Conservation (phyloP, 2,329 filamentous ascomycete species). For the Arthrobotrys pseudoclavata region DNA sequence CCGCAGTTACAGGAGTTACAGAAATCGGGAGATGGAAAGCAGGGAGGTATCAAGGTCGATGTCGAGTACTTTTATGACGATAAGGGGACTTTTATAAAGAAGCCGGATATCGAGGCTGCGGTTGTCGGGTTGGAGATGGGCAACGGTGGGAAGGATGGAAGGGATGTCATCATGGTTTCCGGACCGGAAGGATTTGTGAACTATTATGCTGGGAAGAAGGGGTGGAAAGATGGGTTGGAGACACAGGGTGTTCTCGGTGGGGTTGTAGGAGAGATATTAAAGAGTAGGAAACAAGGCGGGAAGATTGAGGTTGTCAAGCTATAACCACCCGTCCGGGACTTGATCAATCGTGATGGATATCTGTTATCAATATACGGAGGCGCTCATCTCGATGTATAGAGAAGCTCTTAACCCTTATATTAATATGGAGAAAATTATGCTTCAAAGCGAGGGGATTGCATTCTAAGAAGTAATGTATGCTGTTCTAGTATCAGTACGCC, state of each 20-base stretch:
- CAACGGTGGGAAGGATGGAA: slow-evolving; percentile 66
- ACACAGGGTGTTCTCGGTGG: slow-evolving; percentile 81
- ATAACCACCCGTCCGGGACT: slow-evolving; percentile 64
- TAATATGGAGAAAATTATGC: not conserved
- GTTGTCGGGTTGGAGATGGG: slow-evolving; percentile 68
- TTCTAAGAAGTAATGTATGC: not conserved
- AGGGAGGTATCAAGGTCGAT: slow-evolving; percentile 73
- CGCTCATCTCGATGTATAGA: not conserved
- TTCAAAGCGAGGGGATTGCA: not conserved
- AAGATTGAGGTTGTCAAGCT: slow-evolving; percentile 61
- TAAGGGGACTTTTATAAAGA: slow-evolving; percentile 75
- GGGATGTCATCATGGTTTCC: slow-evolving; percentile 83
- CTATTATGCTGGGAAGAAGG: slow-evolving; percentile 83
- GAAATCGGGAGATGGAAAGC: slow-evolving; percentile 71
- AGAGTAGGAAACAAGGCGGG: slow-evolving; percentile 64
- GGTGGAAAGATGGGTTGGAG: slow-evolving; percentile 79
- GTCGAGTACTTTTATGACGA: slow-evolving; percentile 68
- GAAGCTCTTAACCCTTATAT: not conserved
- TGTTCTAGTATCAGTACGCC: slow-evolving; percentile 8
- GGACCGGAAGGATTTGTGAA: slow-evolving; percentile 91
- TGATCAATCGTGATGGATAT: too few species aligned
- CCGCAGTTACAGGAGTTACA: slow-evolving; percentile 74
- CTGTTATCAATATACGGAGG: not conserved
- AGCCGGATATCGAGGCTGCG: slow-evolving; percentile 77
- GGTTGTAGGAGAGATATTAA: slow-evolving; percentile 74